Percentiles rank a stretch among this genome's conserved stretches.
These are phyloP conservation scores for Cladophialophora exuberans DNA, from an alignment of 2,329 filamentous ascomycete genomes.

Conservation along the genomic window DNA sequence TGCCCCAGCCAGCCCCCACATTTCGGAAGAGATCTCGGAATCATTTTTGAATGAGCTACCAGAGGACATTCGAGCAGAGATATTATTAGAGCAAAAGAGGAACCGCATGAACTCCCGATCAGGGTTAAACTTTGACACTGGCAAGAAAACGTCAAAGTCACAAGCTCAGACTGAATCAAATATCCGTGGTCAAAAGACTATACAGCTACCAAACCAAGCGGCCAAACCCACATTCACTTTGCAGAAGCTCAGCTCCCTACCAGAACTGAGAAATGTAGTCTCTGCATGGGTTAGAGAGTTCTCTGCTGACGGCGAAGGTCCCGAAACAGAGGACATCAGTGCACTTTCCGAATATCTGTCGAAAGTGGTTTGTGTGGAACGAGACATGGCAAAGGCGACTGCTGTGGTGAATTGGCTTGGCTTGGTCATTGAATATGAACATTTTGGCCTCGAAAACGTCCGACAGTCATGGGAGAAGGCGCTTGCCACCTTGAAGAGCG, in stretches of 20 bases:
- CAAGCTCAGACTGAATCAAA: slow-evolving; percentile 18
- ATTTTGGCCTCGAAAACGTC: slow-evolving; percentile 45
- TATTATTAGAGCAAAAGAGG: slow-evolving; percentile 73
- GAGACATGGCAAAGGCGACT: slow-evolving; percentile 74
- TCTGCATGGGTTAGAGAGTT: slow-evolving; percentile 77
- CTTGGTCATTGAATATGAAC: slow-evolving; percentile 44
- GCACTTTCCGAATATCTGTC: slow-evolving; percentile 74
- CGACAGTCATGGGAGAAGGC: slow-evolving; percentile 49
- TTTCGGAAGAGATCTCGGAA: slow-evolving; percentile 57
- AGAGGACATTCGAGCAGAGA: slow-evolving; percentile 75
- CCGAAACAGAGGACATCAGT: slow-evolving; percentile 76
- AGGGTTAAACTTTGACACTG: slow-evolving; percentile 50
- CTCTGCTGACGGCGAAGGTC: slow-evolving; percentile 73
- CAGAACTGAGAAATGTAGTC: slow-evolving; percentile 74
- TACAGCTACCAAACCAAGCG: slow-evolving; percentile 54
- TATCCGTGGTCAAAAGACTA: slow-evolving; percentile 41
- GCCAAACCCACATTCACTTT: slow-evolving; percentile 65
- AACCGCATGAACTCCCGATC: slow-evolving; percentile 61
- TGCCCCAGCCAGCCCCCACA: slow-evolving; percentile 31
- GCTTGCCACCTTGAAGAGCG: slow-evolving; percentile 44
- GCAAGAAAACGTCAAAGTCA: slow-evolving; percentile 33
- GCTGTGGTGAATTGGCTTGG: slow-evolving; percentile 68
- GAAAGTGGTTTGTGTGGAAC: slow-evolving; percentile 74
- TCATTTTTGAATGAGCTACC: slow-evolving; percentile 83
- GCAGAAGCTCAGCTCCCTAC: slow-evolving; percentile 55